Evolutionary conservation across 2,329 filamentous ascomycete species (phyloP).

Genomic region (Dothideomycetes sp.): DNA sequence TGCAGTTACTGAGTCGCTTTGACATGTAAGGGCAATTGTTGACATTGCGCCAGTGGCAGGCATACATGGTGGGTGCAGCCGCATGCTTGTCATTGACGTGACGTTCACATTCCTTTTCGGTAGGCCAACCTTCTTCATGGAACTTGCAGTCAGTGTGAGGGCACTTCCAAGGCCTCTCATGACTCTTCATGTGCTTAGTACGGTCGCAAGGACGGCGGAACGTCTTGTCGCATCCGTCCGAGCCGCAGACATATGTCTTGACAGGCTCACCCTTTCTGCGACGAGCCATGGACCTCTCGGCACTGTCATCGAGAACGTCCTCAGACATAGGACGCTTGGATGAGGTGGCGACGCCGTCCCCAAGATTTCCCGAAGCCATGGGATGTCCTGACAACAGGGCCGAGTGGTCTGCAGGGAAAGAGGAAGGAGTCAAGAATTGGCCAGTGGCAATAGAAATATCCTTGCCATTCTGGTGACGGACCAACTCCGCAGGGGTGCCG

Average conservation of each 20-base stretch:
- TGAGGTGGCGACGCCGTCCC: constrained; percentile 46
- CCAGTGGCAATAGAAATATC: constrained; percentile 59
- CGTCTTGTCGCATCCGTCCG: constrained; percentile 83
- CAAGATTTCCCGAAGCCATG: too few relatives aligned
- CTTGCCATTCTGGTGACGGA: constrained; percentile 72
- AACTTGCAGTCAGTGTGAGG: constrained; percentile 77
- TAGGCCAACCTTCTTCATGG: constrained; percentile 82
- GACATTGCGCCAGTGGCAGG: constrained; percentile 64
- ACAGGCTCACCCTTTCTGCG: constrained; percentile 75
- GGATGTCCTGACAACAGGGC: too few relatives aligned
- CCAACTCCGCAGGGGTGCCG: constrained; percentile 73
- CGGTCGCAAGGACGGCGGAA: constrained; percentile 97
- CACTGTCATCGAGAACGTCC: constrained; percentile 70
- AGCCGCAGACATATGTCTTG: constrained; percentile 41
- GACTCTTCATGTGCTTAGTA: constrained; percentile 97
- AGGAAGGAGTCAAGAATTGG: constrained; percentile 33
- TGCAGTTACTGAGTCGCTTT: constrained; percentile 93
- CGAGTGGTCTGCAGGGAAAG: constrained; percentile 7
- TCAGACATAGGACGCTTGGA: constrained; percentile 48
- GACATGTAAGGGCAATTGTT: constrained; percentile 73
- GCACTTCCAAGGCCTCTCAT: constrained; percentile 95
- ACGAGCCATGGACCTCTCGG: constrained; percentile 87
- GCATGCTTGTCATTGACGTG: constrained; percentile 97
- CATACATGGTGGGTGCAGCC: constrained; percentile 65
- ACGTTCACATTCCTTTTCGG: constrained; percentile 93